phyloP scores from a whole-genome alignment of 192 early-diverging fungal species.

The Backusella macrospora region DNA sequence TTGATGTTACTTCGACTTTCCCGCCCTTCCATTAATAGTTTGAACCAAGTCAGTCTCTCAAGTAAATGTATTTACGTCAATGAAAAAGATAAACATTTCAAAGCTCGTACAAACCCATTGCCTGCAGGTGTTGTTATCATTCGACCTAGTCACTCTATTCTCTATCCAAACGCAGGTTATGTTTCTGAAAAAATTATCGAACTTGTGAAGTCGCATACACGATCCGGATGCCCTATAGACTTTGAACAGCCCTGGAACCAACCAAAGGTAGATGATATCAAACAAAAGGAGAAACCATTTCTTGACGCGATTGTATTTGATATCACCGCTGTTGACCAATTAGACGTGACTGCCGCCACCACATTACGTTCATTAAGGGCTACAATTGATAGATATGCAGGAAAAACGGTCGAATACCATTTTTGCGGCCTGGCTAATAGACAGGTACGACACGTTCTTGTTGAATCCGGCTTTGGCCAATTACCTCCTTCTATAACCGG shows the following conservation, averaged over 20 bases:
- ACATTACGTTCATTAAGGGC: slow-evolving; percentile 61
- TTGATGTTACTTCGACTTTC: slow-evolving; percentile 80
- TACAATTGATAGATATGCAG: slow-evolving; percentile 30
- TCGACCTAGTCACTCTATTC: slow-evolving; percentile 64
- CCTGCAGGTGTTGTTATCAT: slow-evolving; percentile 74
- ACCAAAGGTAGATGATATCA: neutral
- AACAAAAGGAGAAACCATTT: slow-evolving; percentile 41
- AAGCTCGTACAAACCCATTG: slow-evolving; percentile 16
- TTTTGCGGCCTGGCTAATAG: slow-evolving; percentile 24
- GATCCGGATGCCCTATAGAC: slow-evolving; percentile 18
- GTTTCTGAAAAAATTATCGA: slow-evolving; percentile 58
- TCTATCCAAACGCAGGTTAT: slow-evolving; percentile 72
- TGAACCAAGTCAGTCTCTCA: slow-evolving; percentile 39
- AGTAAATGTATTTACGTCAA: slow-evolving; percentile 29
- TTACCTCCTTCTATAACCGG: slow-evolving; percentile 7
- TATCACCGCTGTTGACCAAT: slow-evolving; percentile 70
- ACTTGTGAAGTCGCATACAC: slow-evolving; percentile 21
- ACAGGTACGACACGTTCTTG: slow-evolving; percentile 22
- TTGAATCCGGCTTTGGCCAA: slow-evolving; percentile 30
- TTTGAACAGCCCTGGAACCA: slow-evolving; percentile 28
- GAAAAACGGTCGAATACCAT: slow-evolving; percentile 34
- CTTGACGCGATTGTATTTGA: slow-evolving; percentile 82
- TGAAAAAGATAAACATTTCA: slow-evolving; percentile 26
- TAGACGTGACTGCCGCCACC: slow-evolving; percentile 84
- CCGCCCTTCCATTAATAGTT: slow-evolving; percentile 56